Percentiles rank a stretch among this genome's conserved stretches.
Conservation (phyloP, 495 filamentous ascomycete species). For the Clohesyomyces aquaticus region DNA sequence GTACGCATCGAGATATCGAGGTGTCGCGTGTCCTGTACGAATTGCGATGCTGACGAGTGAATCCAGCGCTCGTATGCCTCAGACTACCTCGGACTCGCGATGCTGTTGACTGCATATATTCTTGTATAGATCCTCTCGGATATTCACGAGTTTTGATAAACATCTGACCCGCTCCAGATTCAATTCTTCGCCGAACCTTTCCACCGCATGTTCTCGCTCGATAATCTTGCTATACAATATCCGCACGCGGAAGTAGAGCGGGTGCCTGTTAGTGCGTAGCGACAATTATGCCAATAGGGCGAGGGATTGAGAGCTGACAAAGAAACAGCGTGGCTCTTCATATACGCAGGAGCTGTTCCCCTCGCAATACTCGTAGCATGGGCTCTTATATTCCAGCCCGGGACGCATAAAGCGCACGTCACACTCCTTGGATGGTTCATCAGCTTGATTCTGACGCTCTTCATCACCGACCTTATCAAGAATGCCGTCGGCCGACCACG, state of each 20-base stretch:
- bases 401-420: constrained; percentile 81
- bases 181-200: constrained; percentile 79
- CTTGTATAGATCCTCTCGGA: constrained; percentile 54
- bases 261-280: constrained; percentile 71
- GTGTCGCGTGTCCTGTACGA: constrained; percentile 6
- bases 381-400: constrained; percentile 62
- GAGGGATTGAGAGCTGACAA: constrained; percentile 1
- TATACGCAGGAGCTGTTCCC: constrained; percentile 75
- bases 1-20: constrained; percentile 14
- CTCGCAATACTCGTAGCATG: constrained; percentile 66
- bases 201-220: constrained; percentile 81
- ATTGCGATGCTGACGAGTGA: constrained; percentile 7
- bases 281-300: background rate
- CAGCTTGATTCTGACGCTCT: constrained; percentile 69
- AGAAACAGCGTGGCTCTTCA: constrained; percentile 65
- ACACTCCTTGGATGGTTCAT: constrained; percentile 79
- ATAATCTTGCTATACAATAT: constrained; percentile 80
- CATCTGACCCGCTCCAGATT: constrained; percentile 55
- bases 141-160: background rate
- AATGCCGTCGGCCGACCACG: constrained; percentile 88
- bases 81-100: constrained; percentile 79
- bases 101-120: constrained; percentile 69
- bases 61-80: constrained; percentile 77
- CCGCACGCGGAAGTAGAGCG: constrained; percentile 85
- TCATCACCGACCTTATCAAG: constrained; percentile 88